phyloP scores from a whole-genome alignment of 2,329 filamentous ascomycete species.

The Trichophyton benhamiae region DNA sequence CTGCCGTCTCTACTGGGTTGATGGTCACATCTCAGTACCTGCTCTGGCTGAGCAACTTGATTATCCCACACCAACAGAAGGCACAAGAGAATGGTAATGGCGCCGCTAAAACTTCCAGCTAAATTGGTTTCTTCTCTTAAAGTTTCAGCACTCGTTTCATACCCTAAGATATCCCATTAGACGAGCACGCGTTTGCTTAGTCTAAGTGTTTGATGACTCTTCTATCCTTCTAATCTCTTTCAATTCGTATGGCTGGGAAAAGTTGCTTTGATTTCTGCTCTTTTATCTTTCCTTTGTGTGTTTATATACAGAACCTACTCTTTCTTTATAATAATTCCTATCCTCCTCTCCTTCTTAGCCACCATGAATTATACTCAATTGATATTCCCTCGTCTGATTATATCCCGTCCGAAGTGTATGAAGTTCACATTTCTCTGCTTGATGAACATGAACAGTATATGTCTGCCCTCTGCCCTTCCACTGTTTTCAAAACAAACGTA shows the following conservation, averaged over 20 bases:
- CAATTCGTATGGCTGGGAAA: background rate
- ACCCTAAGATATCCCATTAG: background rate
- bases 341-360: background rate
- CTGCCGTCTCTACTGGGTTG: conserved; percentile 54
- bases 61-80: conserved; percentile 6
- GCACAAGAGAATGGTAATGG: conserved; percentile 5
- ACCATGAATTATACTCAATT: no score
- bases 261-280: background rate
- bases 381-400: no score
- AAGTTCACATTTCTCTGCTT: no score
- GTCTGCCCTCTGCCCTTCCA: background rate
- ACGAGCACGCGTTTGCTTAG: background rate
- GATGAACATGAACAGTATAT: no score
- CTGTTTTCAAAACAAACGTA: background rate
- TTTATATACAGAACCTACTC: background rate
- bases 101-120: background rate
- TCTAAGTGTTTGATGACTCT: conserved; percentile 1
- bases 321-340: background rate
- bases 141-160: background rate
- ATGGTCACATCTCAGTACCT: conserved; percentile 55
- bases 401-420: no score
- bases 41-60: conserved; percentile 40
- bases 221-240: background rate
- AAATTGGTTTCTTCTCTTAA: background rate
- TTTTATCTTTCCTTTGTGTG: background rate